phyloP scores from a whole-genome alignment of 2,329 filamentous ascomycete species.

The Penicillium freii region DNA sequence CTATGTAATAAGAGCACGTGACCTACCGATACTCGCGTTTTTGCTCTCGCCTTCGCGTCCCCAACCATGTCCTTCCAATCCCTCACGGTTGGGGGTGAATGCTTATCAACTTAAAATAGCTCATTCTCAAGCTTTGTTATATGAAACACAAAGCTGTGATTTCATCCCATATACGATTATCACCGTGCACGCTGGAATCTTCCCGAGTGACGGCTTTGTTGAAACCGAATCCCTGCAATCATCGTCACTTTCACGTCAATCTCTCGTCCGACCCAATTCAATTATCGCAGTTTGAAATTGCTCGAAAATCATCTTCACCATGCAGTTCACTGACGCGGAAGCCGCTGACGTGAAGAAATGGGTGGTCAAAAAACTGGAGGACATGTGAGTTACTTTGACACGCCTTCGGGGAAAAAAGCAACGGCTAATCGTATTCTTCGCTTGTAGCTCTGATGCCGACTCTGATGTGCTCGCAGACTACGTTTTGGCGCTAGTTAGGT shows the following conservation, averaged over 20 bases:
- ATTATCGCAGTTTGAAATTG: background rate
- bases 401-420: background rate
- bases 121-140: background rate
- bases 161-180: background rate
- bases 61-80: background rate
- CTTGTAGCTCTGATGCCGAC: constrained; percentile 58
- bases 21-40: constrained; percentile 13
- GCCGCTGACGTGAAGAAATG: constrained; percentile 55
- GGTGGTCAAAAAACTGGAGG: constrained; percentile 59
- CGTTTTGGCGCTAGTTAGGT: constrained; percentile 57
- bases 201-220: constrained; percentile 1
- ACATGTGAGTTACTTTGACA: constrained; percentile 47
- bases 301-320: constrained; percentile 23
- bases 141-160: background rate
- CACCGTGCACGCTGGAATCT: background rate
- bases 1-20: constrained; percentile 16
- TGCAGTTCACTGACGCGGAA: constrained; percentile 57
- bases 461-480: constrained; percentile 62
- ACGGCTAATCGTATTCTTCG: constrained; percentile 6
- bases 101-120: background rate
- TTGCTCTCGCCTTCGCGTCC: constrained; percentile 7
- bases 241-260: background rate
- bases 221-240: constrained; percentile 13
- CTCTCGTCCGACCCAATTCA: background rate
- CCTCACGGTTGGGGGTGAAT: constrained; percentile 5